phyloP scores from a whole-genome alignment of 2,329 filamentous ascomycete species.

The Nemania sp. region DNA sequence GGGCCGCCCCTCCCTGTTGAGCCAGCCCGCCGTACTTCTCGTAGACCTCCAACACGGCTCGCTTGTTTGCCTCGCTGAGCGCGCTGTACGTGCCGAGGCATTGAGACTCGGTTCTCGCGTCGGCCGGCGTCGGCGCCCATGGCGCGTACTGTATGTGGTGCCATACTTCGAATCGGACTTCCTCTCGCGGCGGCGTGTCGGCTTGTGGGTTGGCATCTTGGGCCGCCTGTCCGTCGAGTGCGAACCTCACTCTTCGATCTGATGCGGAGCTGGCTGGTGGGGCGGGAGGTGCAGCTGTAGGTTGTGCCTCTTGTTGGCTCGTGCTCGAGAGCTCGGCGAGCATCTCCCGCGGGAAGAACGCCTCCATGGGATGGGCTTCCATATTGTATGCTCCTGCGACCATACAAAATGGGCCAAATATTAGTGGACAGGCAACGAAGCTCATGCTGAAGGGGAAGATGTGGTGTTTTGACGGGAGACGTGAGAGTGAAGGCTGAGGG shows the following conservation, averaged over 20 bases:
- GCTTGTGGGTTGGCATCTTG: not conserved
- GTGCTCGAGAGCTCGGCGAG: not conserved
- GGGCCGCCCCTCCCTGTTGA: not conserved
- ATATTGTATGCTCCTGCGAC: not conserved
- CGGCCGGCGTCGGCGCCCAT: not conserved
- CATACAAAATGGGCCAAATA: not conserved
- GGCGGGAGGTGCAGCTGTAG: not conserved
- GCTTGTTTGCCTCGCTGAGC: constrained; percentile 2
- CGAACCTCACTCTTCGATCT: too few relatives aligned
- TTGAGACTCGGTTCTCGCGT: not conserved
- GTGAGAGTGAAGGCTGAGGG: too few relatives aligned
- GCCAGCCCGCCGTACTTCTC: constrained; percentile 11
- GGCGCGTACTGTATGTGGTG: not conserved
- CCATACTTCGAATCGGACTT: not conserved
- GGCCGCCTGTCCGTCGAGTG: not conserved
- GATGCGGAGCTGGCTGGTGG: not conserved
- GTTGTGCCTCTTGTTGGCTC: not conserved
- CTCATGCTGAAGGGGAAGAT: not conserved
- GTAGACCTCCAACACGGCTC: constrained; percentile 5
- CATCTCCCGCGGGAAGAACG: constrained; percentile 6
- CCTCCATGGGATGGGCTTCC: too few relatives aligned
- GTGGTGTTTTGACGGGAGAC: too few relatives aligned
- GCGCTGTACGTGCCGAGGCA: not conserved
- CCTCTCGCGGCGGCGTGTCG: not conserved
- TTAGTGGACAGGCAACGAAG: not conserved